These are phyloP conservation scores for Komagataella pseudopastoris DNA, from an alignment of 805 yeast genomes.

Conservation along the genomic window DNA sequence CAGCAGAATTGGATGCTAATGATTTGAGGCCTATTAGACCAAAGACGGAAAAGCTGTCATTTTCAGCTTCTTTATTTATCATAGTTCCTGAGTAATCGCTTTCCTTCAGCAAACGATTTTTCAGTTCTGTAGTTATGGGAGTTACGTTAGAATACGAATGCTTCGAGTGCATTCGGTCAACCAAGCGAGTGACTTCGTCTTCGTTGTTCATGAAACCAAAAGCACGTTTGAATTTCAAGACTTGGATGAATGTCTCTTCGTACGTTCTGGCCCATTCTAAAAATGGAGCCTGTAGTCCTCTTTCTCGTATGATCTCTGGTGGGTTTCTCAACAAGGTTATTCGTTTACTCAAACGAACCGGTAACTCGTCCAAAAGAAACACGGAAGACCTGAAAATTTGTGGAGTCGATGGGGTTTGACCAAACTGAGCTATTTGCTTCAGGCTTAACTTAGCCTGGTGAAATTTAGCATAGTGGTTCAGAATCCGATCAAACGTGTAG, in stretches of 20 bases:
- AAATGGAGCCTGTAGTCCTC: background rate
- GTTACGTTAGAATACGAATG: background rate
- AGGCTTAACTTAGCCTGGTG: background rate
- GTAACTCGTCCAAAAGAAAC: background rate
- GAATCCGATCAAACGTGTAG: background rate
- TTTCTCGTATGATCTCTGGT: background rate
- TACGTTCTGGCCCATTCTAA: background rate
- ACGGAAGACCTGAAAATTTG: background rate
- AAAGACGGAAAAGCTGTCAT: background rate
- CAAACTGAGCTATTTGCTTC: background rate
- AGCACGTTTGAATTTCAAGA: background rate
- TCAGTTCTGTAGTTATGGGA: background rate
- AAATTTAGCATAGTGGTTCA: background rate
- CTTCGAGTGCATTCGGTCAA: background rate
- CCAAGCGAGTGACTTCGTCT: background rate
- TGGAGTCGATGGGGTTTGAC: background rate
- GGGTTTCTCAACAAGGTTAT: background rate
- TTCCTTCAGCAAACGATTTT: background rate
- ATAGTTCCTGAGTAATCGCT: background rate
- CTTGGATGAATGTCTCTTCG: background rate
- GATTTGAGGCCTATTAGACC: background rate
- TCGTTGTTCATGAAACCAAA: background rate
- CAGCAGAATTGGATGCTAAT: background rate
- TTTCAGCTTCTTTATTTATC: background rate
- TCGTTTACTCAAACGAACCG: background rate